Percentiles rank a stretch among this genome's conserved stretches.
Evolutionary conservation across 179 eudicot genomes (phyloP).

Genomic region (Silene coronaria): DNA sequence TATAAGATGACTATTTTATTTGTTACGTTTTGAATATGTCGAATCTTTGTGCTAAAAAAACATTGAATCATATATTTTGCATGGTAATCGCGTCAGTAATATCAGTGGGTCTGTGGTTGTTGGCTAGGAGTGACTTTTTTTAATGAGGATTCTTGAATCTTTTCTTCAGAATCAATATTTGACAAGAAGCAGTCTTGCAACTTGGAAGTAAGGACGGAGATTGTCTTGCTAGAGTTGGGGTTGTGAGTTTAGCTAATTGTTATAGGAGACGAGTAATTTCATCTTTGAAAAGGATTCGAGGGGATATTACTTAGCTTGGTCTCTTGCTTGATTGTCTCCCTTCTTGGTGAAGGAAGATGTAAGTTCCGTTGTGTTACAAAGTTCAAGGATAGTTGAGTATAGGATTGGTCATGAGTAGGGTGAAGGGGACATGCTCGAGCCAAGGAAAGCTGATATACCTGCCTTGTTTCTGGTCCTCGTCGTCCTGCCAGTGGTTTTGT

Average conservation of each 20-base stretch:
- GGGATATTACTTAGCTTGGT: no score
- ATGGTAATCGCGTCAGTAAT: no score
- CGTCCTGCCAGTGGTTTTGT: slow-evolving; percentile 73
- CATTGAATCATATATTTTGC: no score
- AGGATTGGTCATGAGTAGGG: slow-evolving; percentile 70
- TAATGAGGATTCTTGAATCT: slow-evolving; percentile 11
- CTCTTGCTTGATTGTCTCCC: background rate
- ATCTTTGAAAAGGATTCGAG: no score
- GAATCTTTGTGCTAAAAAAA: no score
- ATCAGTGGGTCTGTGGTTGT: no score
- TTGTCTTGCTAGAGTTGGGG: background rate
- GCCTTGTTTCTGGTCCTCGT: slow-evolving; percentile 69
- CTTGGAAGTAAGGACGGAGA: background rate
- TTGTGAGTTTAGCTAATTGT: background rate
- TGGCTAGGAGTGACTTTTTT: slow-evolving; percentile 13
- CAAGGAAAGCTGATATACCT: slow-evolving; percentile 84
- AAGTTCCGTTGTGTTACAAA: slow-evolving; percentile 9
- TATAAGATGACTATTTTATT: no score
- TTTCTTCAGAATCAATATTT: slow-evolving; percentile 20
- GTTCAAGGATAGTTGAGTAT: slow-evolving; percentile 21
- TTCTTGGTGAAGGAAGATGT: slow-evolving; percentile 20
- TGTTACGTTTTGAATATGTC: no score
- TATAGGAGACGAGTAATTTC: background rate
- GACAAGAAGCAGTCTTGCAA: slow-evolving; percentile 4
- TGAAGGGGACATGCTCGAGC: slow-evolving; percentile 90